Conservation (phyloP, 2,329 filamentous ascomycete genomes). For the Fusarium mundagurra region DNA sequence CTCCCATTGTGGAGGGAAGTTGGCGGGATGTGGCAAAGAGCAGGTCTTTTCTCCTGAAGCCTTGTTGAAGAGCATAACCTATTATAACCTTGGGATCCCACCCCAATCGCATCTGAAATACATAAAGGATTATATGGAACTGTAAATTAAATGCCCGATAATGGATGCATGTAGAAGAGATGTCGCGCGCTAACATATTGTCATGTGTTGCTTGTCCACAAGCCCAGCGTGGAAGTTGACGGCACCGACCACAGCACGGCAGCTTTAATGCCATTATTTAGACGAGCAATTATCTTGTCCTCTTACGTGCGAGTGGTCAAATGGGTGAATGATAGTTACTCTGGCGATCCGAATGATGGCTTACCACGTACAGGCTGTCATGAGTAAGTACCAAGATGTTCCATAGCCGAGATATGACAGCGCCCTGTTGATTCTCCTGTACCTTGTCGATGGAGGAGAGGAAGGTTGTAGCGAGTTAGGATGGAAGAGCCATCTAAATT, state of each 20-base stretch:
- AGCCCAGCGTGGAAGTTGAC: too few relatives aligned
- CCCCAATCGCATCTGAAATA: neutral
- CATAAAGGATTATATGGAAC: accelerated
- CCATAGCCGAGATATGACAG: neutral
- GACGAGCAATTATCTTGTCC: neutral
- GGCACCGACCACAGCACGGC: neutral
- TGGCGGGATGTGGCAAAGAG: neutral
- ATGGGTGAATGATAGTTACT: too few relatives aligned
- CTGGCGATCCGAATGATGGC: neutral
- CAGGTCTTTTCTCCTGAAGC: neutral
- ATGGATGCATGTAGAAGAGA: neutral
- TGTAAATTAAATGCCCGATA: neutral
- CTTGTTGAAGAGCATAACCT: neutral
- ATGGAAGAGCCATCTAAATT: neutral
- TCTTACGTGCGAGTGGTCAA: too few relatives aligned
- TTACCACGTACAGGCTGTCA: too few relatives aligned
- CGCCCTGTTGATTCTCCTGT: neutral
- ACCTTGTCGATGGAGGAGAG: neutral
- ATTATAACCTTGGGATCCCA: accelerated
- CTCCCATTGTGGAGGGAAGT: accelerated
- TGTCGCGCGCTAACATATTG: neutral
- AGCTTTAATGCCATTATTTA: neutral
- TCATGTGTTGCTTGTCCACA: neutral
- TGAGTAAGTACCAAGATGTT: neutral
- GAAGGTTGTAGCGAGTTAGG: too few relatives aligned